Evolutionary conservation across 192 early-diverging fungal genomes (phyloP).

Genomic region (Backusella morwellensis): DNA sequence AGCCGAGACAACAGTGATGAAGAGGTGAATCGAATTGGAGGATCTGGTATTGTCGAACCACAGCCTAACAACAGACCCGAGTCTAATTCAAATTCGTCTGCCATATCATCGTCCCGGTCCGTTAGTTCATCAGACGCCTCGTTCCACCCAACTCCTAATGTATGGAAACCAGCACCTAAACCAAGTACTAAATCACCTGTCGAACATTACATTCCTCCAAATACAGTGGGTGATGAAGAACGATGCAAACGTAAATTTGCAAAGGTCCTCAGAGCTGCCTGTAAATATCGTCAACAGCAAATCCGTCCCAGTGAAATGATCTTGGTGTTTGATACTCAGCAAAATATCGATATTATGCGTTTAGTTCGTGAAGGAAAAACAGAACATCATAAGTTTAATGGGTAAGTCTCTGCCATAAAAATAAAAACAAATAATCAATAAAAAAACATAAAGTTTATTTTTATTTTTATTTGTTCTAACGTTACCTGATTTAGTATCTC

Average conservation of each 20-base stretch:
- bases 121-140: constrained; percentile 1
- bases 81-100: background rate
- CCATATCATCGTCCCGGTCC: background rate
- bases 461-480: background rate
- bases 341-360: constrained; percentile 22
- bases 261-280: constrained; percentile 25
- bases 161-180: background rate
- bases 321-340: constrained; percentile 25
- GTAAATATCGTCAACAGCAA: constrained; percentile 20
- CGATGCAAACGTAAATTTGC: constrained; percentile 30
- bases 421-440: background rate
- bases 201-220: background rate
- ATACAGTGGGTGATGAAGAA: constrained; percentile 13
- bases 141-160: background rate
- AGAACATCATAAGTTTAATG: constrained; percentile 23
- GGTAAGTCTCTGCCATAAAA: constrained; percentile 11
- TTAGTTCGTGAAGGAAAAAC: constrained; percentile 1
- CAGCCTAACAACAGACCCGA: constrained; percentile 1
- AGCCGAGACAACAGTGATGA: background rate
- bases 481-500: constrained; percentile 11
- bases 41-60: background rate
- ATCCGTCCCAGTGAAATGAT: constrained; percentile 22
- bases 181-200: background rate
- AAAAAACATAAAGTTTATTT: background rate
- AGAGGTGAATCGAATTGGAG: constrained; percentile 3